Base-by-base conservation (phyloP, 2,329 filamentous ascomycete genomes). In the Aspergillus flavus region DNA sequence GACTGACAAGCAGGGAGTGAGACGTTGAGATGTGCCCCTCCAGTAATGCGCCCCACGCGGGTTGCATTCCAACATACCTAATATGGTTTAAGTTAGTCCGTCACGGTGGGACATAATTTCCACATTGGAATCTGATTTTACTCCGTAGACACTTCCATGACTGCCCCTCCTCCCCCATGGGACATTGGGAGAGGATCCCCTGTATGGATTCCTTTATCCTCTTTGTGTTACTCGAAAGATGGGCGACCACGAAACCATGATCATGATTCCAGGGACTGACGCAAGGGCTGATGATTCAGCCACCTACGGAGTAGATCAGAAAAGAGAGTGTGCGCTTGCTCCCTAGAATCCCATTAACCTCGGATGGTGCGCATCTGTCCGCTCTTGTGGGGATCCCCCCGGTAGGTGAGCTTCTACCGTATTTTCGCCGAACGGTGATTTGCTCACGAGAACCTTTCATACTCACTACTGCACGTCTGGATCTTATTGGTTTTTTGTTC, bases 351-450 rank as follows among this genome's bases (percentile, higher is more conserved):
- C 16, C 55, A 57, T 7, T 57, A 43, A 57, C 28, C 55, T 52
- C 32, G 52, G 52, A 55, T 26, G 52, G 21, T 39, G n/a, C 52
- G 21, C 21, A 12, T 36, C 30, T 54, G 26, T n/a, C 52, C 32
- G 34, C 52, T 14, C 34, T 23, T 36, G 56, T 36, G 43, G 43
- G 56, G 43, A 58, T 34, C 9, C 2, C 28, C 48, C 19, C 26
- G 1, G 16, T 52, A 52, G 26, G 16, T 54, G n/a, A 54, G 30
- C n/a, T 54, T 54, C 52, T 36, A 10, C 21, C n/a, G 9, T 5
- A 26, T 16, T 48, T 45, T 61, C 50, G 14, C 56, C 46, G 30
- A 26, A 21, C 39, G 9, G 30, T 67, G 58, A 65, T 65, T 67
- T 65, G 63, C 39, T 52, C 55, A 39, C 30, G 6, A 32, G 11